phyloP scores from a whole-genome alignment of 345 rosid genomes.

The Kandelia obovata region DNA sequence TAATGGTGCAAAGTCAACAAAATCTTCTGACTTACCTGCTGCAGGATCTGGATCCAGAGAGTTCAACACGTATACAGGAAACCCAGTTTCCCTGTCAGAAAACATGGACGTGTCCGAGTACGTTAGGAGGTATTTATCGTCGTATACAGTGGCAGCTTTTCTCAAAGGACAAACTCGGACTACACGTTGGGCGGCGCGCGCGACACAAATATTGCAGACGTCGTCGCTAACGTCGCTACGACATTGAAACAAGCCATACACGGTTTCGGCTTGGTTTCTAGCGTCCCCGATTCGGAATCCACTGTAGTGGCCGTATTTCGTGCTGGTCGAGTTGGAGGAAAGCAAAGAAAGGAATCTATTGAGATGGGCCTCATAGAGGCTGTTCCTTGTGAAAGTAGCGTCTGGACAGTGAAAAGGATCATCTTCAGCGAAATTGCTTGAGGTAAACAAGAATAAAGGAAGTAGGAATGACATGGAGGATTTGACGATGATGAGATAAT shows the following conservation, averaged over 20 bases:
- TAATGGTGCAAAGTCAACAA: no score
- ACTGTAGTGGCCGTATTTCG: background rate
- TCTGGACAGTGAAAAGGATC: background rate
- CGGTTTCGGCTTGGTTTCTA: background rate
- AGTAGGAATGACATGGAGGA: no score
- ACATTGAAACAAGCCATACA: conserved; percentile 20
- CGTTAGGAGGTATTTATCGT: conserved; percentile 29
- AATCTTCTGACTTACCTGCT: no score
- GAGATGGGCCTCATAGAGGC: conserved; percentile 21
- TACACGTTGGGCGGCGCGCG: background rate
- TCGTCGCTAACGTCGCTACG: background rate
- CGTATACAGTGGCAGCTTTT: conserved; percentile 29
- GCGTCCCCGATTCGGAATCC: background rate
- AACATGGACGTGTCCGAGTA: conserved; percentile 23
- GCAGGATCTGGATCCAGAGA: background rate
- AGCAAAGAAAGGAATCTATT: conserved; percentile 3
- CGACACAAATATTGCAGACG: conserved; percentile 18
- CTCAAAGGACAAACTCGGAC: conserved; percentile 16
- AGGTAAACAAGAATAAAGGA: background rate
- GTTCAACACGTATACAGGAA: background rate
- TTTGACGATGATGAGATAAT: no score
- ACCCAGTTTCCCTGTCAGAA: background rate
- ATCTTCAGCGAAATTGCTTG: background rate
- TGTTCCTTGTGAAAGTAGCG: conserved; percentile 11
- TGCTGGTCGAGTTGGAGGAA: background rate